phyloP scores from a whole-genome alignment of 1,284 basidiomycete species.

The Ganoderma multipileum region DNA sequence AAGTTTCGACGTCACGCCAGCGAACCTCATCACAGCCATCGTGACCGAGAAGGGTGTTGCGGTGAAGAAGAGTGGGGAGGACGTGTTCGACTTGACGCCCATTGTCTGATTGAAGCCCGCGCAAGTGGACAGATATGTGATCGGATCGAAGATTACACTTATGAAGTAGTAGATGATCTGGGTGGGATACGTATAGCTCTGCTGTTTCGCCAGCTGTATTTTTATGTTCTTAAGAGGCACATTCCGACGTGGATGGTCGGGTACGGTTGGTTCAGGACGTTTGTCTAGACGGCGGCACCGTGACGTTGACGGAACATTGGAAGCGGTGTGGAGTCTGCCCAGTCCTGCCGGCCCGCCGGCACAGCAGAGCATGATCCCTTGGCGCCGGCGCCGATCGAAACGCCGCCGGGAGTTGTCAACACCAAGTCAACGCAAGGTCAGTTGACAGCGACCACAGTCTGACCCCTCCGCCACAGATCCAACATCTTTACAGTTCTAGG shows the following conservation, averaged over 20 bases:
- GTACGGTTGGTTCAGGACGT: neutral
- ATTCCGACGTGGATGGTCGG: too few relatives aligned
- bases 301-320: neutral
- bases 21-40: constrained; percentile 82
- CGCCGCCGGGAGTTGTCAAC: neutral
- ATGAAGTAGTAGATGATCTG: neutral
- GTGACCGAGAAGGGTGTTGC: constrained; percentile 92
- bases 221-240: neutral
- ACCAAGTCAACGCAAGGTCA: neutral
- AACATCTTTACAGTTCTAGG: neutral
- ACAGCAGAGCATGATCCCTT: constrained; percentile 1
- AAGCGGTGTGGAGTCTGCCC: neutral
- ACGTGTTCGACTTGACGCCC: constrained; percentile 58
- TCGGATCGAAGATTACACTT: neutral
- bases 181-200: neutral
- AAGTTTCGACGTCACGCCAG: constrained; percentile 93
- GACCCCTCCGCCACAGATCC: neutral
- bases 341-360: neutral
- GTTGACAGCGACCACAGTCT: neutral
- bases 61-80: constrained; percentile 59
- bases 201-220: neutral
- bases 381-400: constrained; percentile 1
- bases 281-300: neutral
- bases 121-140: neutral
- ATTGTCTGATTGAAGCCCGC: constrained; percentile 48